Evolutionary conservation across 148 eudicot species (phyloP), one percentile per base, ranked within the genome.

Genomic region (Oxyria digyna): DNA sequence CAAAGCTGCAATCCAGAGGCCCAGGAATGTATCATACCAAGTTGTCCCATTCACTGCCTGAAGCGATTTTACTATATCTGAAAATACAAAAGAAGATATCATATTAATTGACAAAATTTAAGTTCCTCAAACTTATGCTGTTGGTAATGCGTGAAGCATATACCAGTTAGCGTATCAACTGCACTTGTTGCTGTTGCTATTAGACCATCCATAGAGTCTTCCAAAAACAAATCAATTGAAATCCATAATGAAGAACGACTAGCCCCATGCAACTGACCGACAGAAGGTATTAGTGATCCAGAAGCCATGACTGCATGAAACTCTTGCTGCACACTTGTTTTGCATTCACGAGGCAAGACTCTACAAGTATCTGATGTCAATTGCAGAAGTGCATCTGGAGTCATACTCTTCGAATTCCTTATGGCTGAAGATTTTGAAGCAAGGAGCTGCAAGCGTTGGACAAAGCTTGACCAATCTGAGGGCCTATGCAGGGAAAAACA

Each of bases 21-120:
- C 97, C 45, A 86, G 82, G 72, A 94, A 90, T 15, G 97, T 77
- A 67, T 94, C 98, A 68, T 86, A 86, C 98, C 98, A 94, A 23
- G 90, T 77, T 64, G 90, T 78, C 69, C 74, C 82, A 73, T 90
- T 81, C 72, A 94, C 71, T 75, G 96, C 92, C 83, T 81, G 89
- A 27, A 90, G 92, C 73, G 97, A 78, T 78, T 86, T 94, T 45
- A 82, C 79, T 55, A 90, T 62, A 81, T 84, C 96, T 94, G 88
- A 46, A 81, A 68, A 32, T 18, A 71, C 32, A 23, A 67, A 64
- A 49, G 9, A 6, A 68, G 18, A 31, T 64, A 37, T 23, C 69
- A 5, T 49, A 17, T 52, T 62, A 8, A 41, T 43, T 1, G 27
- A 18, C 46, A 42, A 15, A 29, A 55, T 70, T 35, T 21, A 13